Base-by-base conservation (phyloP, 1,284 basidiomycete species). In the Ganoderma resinaceum region DNA sequence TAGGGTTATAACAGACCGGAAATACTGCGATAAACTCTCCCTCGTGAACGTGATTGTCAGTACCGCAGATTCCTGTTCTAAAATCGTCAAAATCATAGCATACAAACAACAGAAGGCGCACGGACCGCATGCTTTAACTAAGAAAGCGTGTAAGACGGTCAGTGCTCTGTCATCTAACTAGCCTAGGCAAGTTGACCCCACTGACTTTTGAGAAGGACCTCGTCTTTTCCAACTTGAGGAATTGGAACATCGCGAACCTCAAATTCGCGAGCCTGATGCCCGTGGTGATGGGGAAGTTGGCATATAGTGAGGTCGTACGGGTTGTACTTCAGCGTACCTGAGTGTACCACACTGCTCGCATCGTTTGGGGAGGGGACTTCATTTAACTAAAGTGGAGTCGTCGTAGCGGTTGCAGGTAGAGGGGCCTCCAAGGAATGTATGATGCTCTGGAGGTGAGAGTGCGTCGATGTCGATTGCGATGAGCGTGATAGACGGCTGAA, bases 171-270 rank as follows among this genome's bases (percentile, higher is more conserved):
- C 18, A 23, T 42, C 16, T 26, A 9, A 2, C 6, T 7, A 11
- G 7, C 3, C 23, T 14, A 33, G 16, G 14, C 43, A 67, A 31
- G 23, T 11, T 26, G 26, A 49, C 3, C 29, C 26, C 18, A 61
- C 76, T 16, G 52, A 89, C 89, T 89, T 85, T 93, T 92, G 70
- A 94, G 82, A 38, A 93, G 82, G 43, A 94, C 85, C 70, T 94
- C 89, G 70, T 91, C 86, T 69, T 90, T 87, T 63, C 81, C 82
- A 64, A 89, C 83, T 72, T 86, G 75, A 7, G 92, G 91, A 57
- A 93, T 85, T 18, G 89, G 86, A 1, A 90, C 87, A 37, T 85
- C 80, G 70, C 86, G 87, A 72, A 93, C 83, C 65, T 87, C 85
- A 69, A 93, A 90, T 66, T 91, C 81, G 69, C 83, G 82, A 66